Evolutionary conservation across 202 grass and related monocot species (phyloP).

Genomic region (Saccharum hybrid): DNA sequence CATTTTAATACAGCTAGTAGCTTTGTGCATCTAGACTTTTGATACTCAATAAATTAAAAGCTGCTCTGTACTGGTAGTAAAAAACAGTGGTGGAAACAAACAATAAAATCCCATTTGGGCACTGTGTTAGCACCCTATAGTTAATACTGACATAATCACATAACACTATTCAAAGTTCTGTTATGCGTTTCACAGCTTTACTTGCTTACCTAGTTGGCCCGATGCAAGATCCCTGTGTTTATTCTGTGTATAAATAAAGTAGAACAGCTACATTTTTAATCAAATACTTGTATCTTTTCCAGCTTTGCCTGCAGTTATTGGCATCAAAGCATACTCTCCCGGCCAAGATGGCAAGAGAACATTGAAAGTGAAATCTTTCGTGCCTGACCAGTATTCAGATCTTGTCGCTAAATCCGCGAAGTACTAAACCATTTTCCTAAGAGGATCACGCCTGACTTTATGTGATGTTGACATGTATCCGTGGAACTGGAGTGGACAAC

Average conservation of each 20-base stretch:
- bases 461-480: slow-evolving; percentile 1
- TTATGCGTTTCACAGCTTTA: slow-evolving; percentile 12
- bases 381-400: slow-evolving; percentile 63
- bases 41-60: neutral
- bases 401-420: slow-evolving; percentile 36
- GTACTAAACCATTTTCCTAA: slow-evolving; percentile 39
- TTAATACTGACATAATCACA: slow-evolving; percentile 12
- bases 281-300: slow-evolving; percentile 36
- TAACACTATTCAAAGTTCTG: slow-evolving; percentile 30
- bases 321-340: slow-evolving; percentile 72
- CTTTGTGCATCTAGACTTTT: neutral
- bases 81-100: neutral
- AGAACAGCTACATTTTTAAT: slow-evolving; percentile 38
- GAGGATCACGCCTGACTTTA: neutral
- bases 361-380: slow-evolving; percentile 80
- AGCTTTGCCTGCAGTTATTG: slow-evolving; percentile 68
- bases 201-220: neutral
- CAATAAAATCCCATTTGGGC: neutral
- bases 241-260: neutral
- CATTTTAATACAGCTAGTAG: slow-evolving; percentile 35
- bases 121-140: neutral
- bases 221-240: slow-evolving; percentile 5
- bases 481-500: neutral
- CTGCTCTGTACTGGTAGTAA: slow-evolving; percentile 12
- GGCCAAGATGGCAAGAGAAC: slow-evolving; percentile 38